Conservation (phyloP, 1,284 basidiomycete species). For the Tremellales sp. region DNA sequence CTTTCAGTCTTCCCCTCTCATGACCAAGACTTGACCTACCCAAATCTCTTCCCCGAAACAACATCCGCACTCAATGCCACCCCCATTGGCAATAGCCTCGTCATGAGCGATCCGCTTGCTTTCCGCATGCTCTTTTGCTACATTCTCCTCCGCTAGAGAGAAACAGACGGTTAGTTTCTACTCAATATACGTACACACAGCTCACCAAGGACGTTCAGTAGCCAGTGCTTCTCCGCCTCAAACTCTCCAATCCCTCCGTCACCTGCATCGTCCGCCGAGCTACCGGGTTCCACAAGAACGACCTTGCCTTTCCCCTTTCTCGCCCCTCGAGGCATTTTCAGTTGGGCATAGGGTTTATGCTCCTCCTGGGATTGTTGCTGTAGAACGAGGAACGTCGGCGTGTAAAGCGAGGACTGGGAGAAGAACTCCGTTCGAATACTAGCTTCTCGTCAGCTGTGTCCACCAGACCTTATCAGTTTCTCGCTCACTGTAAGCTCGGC, state of each 20-base stretch:
- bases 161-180: neutral
- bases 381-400: constrained; percentile 29
- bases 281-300: constrained; percentile 1
- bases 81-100: constrained; percentile 49
- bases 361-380: constrained; percentile 8
- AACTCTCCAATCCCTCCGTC: constrained; percentile 51
- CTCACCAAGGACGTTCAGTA: constrained; percentile 41
- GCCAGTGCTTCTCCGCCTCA: constrained; percentile 54
- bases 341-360: constrained; percentile 26
- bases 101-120: constrained; percentile 49
- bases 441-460: neutral
- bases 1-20: neutral
- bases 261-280: constrained; percentile 10
- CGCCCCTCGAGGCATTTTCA: constrained; percentile 21
- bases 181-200: neutral
- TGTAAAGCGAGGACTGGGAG: constrained; percentile 14
- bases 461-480: neutral
- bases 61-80: constrained; percentile 73
- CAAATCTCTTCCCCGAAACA: constrained; percentile 69
- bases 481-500: constrained; percentile 25
- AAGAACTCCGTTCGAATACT: constrained; percentile 25
- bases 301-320: constrained; percentile 52
- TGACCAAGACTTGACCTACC: constrained; percentile 52
- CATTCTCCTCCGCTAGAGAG: constrained; percentile 23
- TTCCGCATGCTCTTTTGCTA: constrained; percentile 25